Percentiles rank a stretch among this genome's conserved stretches.
Evolutionary conservation across 129 eudicot species (phyloP).

Genomic region (Pseudognaphalium luteoalbum): DNA sequence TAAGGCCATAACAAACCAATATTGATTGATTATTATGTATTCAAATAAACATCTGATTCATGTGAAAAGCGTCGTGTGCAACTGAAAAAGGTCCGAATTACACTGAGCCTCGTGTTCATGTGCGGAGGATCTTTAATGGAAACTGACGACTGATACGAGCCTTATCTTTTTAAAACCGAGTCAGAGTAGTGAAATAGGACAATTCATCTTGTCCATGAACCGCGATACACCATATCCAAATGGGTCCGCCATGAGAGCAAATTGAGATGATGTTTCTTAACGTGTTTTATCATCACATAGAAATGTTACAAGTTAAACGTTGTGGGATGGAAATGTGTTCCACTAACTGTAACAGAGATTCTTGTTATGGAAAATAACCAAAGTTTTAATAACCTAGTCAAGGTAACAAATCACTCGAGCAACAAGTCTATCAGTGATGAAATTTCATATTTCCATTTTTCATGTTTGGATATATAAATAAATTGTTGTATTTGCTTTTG

Average conservation of each 20-base stretch:
- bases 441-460: too few relatives aligned
- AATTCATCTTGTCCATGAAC: not conserved
- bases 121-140: not conserved
- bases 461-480: not conserved
- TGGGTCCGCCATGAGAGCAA: not conserved
- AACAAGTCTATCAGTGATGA: too few relatives aligned
- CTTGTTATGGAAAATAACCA: not conserved
- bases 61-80: not conserved
- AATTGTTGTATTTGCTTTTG: not conserved
- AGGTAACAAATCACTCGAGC: too few relatives aligned
- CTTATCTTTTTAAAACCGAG: not conserved
- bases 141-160: not conserved
- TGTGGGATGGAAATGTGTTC: not conserved
- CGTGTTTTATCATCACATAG: not conserved
- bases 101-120: not conserved
- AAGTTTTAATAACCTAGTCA: too few relatives aligned
- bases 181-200: not conserved
- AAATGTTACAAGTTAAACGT: not conserved
- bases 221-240: not conserved
- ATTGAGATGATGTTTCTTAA: not conserved
- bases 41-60: not conserved
- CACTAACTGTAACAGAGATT: not conserved
- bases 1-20: not conserved
- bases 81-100: not conserved
- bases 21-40: not conserved